phyloP scores from a whole-genome alignment of 371 early-diverging fungal species.

The Choanephora cucurbitarum region DNA sequence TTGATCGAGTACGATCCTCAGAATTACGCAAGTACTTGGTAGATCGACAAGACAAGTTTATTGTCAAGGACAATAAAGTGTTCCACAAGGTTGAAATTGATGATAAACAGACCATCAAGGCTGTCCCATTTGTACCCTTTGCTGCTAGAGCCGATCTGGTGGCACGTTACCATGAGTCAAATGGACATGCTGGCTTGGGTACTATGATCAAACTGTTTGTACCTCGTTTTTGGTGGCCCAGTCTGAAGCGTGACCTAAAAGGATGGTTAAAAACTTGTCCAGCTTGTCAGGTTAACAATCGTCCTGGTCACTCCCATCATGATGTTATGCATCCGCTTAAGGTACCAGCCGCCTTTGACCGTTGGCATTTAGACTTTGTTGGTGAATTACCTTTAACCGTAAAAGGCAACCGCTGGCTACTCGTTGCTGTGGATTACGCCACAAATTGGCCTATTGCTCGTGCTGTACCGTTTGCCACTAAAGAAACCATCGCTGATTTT shows the following conservation, averaged over 20 bases:
- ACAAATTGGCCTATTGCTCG: constrained; percentile 17
- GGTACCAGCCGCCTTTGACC: constrained; percentile 14
- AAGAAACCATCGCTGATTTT: constrained; percentile 33
- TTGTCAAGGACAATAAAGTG: no score
- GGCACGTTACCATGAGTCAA: neutral
- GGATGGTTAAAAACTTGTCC: constrained; percentile 19
- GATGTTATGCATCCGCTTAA: constrained; percentile 15
- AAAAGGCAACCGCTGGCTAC: no score
- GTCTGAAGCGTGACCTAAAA: neutral
- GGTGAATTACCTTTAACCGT: neutral
- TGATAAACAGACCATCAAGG: neutral
- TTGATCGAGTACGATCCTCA: neutral
- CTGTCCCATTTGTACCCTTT: constrained; percentile 4
- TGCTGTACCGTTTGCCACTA: constrained; percentile 34
- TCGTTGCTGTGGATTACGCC: constrained; percentile 8
- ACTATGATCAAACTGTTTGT: neutral
- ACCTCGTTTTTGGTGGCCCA: no score
- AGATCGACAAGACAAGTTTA: no score
- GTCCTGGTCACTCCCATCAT: neutral
- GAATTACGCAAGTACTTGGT: no score
- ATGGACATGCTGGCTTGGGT: constrained; percentile 10
- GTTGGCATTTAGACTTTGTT: constrained; percentile 29
- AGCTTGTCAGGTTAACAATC: constrained; percentile 17
- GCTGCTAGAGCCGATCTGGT: constrained; percentile 7
- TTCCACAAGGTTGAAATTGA: neutral